These are phyloP conservation scores for Anisodus acutangulus DNA, from an alignment of 257 asterid species.

Conservation along the genomic window DNA sequence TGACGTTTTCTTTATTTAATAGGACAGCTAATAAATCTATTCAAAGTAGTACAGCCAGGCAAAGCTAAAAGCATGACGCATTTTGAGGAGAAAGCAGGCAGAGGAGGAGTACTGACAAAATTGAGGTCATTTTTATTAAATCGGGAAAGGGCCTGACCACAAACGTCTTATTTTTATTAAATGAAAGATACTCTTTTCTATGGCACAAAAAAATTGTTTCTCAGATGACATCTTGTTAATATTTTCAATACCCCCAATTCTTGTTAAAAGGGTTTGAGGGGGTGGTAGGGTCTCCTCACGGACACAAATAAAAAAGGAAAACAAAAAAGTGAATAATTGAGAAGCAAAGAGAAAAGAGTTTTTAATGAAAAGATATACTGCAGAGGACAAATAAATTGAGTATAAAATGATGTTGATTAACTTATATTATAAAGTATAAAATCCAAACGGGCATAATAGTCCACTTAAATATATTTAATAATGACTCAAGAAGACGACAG, in stretches of 20 bases:
- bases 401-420: neutral
- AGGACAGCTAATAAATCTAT: neutral
- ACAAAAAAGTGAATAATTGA: neutral
- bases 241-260: neutral
- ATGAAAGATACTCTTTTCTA: neutral
- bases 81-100: neutral
- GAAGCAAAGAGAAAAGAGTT: neutral
- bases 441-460: neutral
- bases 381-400: neutral
- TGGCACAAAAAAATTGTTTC: neutral
- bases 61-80: constrained; percentile 7
- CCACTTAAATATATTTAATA: constrained; percentile 10
- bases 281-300: neutral
- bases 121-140: too few relatives aligned
- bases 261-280: neutral
- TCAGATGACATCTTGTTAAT: neutral
- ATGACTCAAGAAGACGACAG: constrained; percentile 42
- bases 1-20: neutral
- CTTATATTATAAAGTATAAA: neutral
- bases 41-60: neutral
- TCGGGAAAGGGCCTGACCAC: too few relatives aligned
- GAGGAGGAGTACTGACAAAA: neutral
- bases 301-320: neutral
- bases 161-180: too few relatives aligned
- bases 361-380: neutral